A percentile compares a stretch with the other conserved stretches of the same genome.
Evolutionary conservation across 2,329 filamentous ascomycete genomes (phyloP).

Genomic region (Botrytis sinoallii): DNA sequence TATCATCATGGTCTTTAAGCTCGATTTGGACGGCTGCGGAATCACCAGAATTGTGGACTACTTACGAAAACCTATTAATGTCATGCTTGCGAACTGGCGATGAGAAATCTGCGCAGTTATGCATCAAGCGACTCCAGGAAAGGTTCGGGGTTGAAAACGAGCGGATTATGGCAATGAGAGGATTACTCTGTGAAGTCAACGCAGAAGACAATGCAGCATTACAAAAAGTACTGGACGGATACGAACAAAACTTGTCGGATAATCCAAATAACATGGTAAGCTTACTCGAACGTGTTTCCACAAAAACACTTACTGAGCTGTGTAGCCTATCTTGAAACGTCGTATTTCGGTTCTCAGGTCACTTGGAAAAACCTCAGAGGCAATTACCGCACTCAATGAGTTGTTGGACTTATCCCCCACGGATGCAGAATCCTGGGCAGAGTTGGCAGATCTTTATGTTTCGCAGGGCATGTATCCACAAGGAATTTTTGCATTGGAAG

Average conservation of each 20-base stretch:
- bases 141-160: conserved; percentile 86
- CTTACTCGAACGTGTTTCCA: conserved; percentile 26
- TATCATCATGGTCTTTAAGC: conserved; percentile 52
- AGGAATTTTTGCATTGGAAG: conserved; percentile 84
- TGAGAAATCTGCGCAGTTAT: conserved; percentile 70
- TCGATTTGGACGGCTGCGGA: conserved; percentile 60
- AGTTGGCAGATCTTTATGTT: conserved; percentile 84
- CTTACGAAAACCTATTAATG: conserved; percentile 82
- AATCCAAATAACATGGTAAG: conserved; percentile 78
- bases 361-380: conserved; percentile 66
- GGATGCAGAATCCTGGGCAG: conserved; percentile 90
- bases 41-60: conserved; percentile 76
- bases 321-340: conserved; percentile 78
- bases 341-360: conserved; percentile 75
- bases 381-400: conserved; percentile 68
- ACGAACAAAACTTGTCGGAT: conserved; percentile 69
- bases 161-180: conserved; percentile 77
- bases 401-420: conserved; percentile 82
- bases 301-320: conserved; percentile 35
- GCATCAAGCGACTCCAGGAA: conserved; percentile 69
- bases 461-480: conserved; percentile 75
- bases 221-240: conserved; percentile 68
- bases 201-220: conserved; percentile 65
- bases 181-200: conserved; percentile 79
- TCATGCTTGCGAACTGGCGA: conserved; percentile 83